Percentiles rank a stretch among this genome's conserved stretches.
These are phyloP conservation scores for Exophiala sp. DNA, from an alignment of 2,329 filamentous ascomycete genomes.

Conservation along the genomic window DNA sequence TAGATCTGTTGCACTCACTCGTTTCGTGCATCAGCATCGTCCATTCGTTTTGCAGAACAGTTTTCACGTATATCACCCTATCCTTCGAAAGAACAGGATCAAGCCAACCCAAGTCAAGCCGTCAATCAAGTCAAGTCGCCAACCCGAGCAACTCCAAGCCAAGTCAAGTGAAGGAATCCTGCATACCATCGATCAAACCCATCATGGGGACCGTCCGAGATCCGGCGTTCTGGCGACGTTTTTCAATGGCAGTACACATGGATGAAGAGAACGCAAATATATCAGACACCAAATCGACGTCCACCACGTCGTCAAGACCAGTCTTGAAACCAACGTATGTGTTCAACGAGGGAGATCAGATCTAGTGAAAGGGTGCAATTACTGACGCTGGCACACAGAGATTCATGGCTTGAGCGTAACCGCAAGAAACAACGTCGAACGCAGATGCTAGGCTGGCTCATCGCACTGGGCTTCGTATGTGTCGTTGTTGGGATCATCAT, in stretches of 20 bases:
- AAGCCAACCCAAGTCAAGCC: background rate
- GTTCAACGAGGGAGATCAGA: constrained; percentile 7
- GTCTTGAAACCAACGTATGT: constrained; percentile 28
- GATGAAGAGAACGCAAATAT: constrained; percentile 45
- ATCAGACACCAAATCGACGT: constrained; percentile 15
- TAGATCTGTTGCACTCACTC: constrained; percentile 29
- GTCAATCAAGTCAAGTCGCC: constrained; percentile 5
- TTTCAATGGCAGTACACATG: constrained; percentile 55
- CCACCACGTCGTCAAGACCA: constrained; percentile 9
- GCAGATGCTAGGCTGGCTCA: constrained; percentile 41
- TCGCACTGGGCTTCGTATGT: constrained; percentile 23
- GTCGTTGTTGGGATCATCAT: constrained; percentile 18
- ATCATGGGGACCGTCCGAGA: constrained; percentile 53
- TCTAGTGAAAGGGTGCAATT: background rate
- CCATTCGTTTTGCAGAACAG: constrained; percentile 21
- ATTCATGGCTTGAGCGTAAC: constrained; percentile 54
- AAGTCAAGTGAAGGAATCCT: background rate
- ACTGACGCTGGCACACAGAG: constrained; percentile 34
- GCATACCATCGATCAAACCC: background rate
- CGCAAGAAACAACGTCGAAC: constrained; percentile 48
- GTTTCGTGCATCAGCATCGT: constrained; percentile 29
- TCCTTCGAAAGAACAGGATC: constrained; percentile 6
- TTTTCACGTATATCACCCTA: background rate
- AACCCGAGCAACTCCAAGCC: background rate
- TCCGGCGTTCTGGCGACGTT: constrained; percentile 59